Evolutionary conservation across 2,329 filamentous ascomycete species (phyloP), one percentile per base, ranked within the genome.

Genomic region (Sclerotinia subarctica): DNA sequence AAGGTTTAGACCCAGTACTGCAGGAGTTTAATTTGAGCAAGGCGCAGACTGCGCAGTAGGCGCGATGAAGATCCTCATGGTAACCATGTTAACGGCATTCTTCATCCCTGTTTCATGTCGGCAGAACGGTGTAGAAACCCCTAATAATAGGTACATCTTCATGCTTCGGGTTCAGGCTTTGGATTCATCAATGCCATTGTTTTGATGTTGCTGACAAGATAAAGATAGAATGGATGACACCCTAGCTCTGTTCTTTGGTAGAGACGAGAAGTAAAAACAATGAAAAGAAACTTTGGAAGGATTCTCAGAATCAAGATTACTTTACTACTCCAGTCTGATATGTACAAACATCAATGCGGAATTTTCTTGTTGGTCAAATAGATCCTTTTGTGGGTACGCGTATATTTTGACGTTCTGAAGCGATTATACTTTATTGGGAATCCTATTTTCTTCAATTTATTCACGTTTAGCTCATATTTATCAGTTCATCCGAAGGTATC

Each of bases 1-100:
- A 54, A 52, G 26, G 21, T 49, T 21, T 49, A 26, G 26, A 35
- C 38, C 35, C 59, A 52, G 47, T n/a, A 63, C 38, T 52, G 29
- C 6, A 47, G 51, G 29, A 58, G 24, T 49, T 44, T 66, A 66
- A 66, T 66, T 58, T 66, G 42, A 66, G 52, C 29, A 66, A 49
- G 64, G 64, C 64, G 64, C 54, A 66, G 44, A n/a, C 13, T 24
- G 46, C 19, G 11, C 58, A 49, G 58, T 62, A 62, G 59, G 59
- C 59, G 29, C 46, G 29, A 62, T 62, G 59, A 46, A 62, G 59
- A 62, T 62, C 64, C 29, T 66, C 44, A 59, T 38, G 54, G 64
- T 60, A 66, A 58, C 64, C 64, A 66, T 59, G 64, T 66, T 35
- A 66, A 66, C 64, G 44, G 44, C 53, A 60, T 58, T 66, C 53